These are phyloP conservation scores for Ogataea methylovora DNA, from an alignment of 805 yeast species.

Conservation along the genomic window DNA sequence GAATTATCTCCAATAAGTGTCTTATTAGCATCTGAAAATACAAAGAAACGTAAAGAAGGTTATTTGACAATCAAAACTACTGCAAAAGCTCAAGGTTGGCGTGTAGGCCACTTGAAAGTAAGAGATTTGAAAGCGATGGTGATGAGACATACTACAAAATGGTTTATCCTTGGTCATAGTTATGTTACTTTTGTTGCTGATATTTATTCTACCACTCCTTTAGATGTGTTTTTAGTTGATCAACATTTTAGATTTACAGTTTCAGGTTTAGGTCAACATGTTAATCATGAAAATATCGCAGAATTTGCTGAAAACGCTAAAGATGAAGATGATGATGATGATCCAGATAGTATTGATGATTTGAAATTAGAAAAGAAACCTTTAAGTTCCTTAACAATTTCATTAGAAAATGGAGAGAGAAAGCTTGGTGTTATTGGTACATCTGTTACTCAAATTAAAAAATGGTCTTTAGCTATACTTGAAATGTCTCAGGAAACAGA, in stretches of 20 bases:
- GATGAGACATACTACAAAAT: conserved; percentile 81
- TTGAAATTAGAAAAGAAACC: conserved; percentile 29
- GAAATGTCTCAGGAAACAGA: conserved; percentile 58
- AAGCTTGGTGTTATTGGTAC: conserved; percentile 65
- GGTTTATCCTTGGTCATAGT: conserved; percentile 84
- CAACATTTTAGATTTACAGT: conserved; percentile 51
- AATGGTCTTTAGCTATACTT: conserved; percentile 71
- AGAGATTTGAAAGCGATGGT: conserved; percentile 83
- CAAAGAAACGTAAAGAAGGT: conserved; percentile 87
- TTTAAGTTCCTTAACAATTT: conserved; percentile 47
- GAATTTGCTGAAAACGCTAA: conserved; percentile 13
- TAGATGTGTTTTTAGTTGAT: conserved; percentile 91
- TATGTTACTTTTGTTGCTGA: conserved; percentile 82
- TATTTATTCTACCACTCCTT: conserved; percentile 76
- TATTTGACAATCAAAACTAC: conserved; percentile 70
- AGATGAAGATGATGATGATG: conserved; percentile 22
- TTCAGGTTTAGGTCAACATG: conserved; percentile 30
- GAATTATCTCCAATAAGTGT: conserved; percentile 88
- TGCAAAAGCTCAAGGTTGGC: conserved; percentile 90
- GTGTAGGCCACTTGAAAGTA: conserved; percentile 80
- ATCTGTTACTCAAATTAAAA: conserved; percentile 53
- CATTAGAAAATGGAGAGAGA: conserved; percentile 74
- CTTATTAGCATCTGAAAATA: conserved; percentile 71
- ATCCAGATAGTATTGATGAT: conserved; percentile 34
- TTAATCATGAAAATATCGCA: conserved; percentile 18